A percentile compares a stretch with the other conserved stretches of the same genome.
These are phyloP conservation scores for Annona squamosa DNA, from an alignment of 164 flowering plant species.

Conservation along the genomic window DNA sequence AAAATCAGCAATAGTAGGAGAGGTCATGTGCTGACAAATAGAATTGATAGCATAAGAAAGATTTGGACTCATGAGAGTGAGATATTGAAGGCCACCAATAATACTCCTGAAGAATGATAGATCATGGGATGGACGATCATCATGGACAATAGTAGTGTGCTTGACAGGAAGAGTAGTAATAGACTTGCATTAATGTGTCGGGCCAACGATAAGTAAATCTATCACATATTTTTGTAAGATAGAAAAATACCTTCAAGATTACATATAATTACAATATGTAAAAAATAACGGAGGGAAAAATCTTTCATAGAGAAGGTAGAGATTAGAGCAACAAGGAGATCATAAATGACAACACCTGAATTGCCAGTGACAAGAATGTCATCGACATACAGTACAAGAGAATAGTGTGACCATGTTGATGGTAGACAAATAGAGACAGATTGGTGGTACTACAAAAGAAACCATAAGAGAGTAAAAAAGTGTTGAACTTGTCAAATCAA, in stretches of 20 bases:
- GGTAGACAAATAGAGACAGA: constrained; percentile 1
- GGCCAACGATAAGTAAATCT: neutral
- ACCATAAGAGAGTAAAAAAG: neutral
- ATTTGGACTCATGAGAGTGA: neutral
- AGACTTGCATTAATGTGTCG: too few species aligned
- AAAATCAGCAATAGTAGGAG: neutral
- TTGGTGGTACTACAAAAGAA: neutral
- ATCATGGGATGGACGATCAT: neutral
- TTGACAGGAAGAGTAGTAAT: neutral
- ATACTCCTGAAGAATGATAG: neutral
- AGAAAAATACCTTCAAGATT: neutral
- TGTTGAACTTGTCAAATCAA: neutral
- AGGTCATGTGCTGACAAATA: neutral
- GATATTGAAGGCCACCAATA: neutral
- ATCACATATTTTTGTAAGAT: neutral
- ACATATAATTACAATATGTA: neutral
- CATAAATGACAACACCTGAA: neutral
- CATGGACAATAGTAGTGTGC: neutral
- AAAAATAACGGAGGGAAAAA: neutral
- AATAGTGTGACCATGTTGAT: neutral
- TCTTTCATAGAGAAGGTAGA: neutral
- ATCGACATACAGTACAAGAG: neutral
- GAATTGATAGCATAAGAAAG: neutral
- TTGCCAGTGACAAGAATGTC: neutral
- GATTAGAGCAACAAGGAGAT: neutral